A percentile compares a stretch with the other conserved stretches of the same genome.
Conservation (phyloP, 2,329 filamentous ascomycete genomes). For the Arthrobotrys pseudoclavata region DNA sequence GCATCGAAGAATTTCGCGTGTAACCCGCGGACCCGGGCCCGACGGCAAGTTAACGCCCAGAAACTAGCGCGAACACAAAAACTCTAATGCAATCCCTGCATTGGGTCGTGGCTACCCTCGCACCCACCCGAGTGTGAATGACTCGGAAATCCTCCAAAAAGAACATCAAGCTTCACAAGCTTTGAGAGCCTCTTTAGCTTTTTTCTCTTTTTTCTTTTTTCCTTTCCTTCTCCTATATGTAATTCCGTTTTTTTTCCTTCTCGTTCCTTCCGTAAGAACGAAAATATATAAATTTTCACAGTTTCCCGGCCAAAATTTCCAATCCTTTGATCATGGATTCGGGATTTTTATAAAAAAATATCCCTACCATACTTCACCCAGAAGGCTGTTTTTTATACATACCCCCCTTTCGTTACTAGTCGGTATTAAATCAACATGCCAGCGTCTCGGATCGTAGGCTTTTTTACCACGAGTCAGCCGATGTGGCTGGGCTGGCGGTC, state of each 20-base stretch:
- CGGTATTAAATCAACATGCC: constrained; percentile 4
- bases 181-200: constrained; percentile 11
- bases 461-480: constrained; percentile 29
- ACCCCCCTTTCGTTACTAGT: background rate
- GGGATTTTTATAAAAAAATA: background rate
- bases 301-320: background rate
- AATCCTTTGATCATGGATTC: constrained; percentile 1
- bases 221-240: background rate
- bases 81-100: background rate
- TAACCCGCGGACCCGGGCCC: no score
- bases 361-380: background rate
- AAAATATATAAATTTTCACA: constrained; percentile 18
- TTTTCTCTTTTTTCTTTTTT: background rate
- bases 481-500: constrained; percentile 34
- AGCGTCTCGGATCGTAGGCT: constrained; percentile 15
- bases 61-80: no score
- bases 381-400: background rate
- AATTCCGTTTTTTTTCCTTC: background rate
- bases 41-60: no score
- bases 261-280: background rate
- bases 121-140: constrained; percentile 17
- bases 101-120: constrained; percentile 12
- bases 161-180: constrained; percentile 18
- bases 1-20: no score
- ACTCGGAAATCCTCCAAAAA: constrained; percentile 1